Percentiles rank a stretch among this genome's conserved stretches.
These are phyloP conservation scores for Nemania abortiva DNA, from an alignment of 2,329 filamentous ascomycete genomes.

Conservation along the genomic window DNA sequence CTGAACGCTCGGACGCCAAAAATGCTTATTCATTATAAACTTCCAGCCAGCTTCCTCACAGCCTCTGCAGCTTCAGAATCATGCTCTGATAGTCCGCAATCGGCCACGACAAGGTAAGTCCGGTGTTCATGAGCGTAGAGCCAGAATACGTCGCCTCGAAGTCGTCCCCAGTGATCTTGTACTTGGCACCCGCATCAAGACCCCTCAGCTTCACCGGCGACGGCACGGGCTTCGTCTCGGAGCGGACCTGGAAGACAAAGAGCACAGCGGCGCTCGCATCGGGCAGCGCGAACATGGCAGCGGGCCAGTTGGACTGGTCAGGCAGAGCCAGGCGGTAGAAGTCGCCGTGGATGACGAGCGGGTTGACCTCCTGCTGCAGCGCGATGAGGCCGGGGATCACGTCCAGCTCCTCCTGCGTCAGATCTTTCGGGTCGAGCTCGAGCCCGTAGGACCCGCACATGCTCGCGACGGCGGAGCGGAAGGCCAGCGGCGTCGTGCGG, in stretches of 20 bases:
- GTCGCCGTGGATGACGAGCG: constrained; percentile 68
- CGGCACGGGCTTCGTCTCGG: constrained; percentile 64
- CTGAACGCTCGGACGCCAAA: neutral
- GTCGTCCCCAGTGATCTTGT: constrained; percentile 61
- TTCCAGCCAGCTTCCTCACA: constrained; percentile 42
- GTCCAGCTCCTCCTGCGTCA: constrained; percentile 63
- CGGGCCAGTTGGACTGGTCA: constrained; percentile 71
- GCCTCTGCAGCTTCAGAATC: constrained; percentile 66
- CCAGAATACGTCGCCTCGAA: constrained; percentile 65
- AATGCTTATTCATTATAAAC: neutral
- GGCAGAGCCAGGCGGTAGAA: constrained; percentile 71
- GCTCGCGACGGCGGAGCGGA: constrained; percentile 75
- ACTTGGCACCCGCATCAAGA: constrained; percentile 65
- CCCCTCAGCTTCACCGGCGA: constrained; percentile 68
- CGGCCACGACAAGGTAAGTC: constrained; percentile 63
- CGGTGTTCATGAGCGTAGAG: constrained; percentile 71
- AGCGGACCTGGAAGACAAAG: constrained; percentile 71
- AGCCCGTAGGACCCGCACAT: constrained; percentile 77
- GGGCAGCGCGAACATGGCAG: constrained; percentile 68
- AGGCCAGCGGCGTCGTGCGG: constrained; percentile 67
- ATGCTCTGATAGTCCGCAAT: constrained; percentile 67
- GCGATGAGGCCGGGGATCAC: constrained; percentile 66
- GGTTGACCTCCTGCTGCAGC: constrained; percentile 68
- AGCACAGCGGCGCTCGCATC: constrained; percentile 64
- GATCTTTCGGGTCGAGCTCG: constrained; percentile 68